Evolutionary conservation across 345 rosid genomes (phyloP), one percentile per base, ranked within the genome.

Genomic region (Microcos paniculata): DNA sequence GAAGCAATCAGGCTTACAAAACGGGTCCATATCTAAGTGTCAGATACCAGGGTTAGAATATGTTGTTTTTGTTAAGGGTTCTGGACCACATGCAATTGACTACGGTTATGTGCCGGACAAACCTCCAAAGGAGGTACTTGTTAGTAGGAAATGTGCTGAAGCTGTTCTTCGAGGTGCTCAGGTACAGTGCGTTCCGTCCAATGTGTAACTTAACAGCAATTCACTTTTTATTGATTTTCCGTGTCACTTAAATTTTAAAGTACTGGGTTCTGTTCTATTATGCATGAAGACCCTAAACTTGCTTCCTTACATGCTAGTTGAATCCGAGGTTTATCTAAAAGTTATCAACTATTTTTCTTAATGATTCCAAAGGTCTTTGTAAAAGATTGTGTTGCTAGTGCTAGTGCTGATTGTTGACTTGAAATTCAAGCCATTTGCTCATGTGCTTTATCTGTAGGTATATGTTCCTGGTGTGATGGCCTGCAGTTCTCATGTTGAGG

Each of bases 111-210:
- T 75, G 23, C 76, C 83, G 38, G 91, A 84, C 13, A 81, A 59
- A 38, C 88, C 95, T 38, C 96, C 87, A 0, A 96, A 96, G 81
- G 99, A 96, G 85, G 97, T 93, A 15, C 82, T 96, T n/a, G 98
- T 96, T 45, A 92, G 99, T 76, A 88, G 98, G 76, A 96, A 96
- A 84, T 96, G 99, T 80, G 98, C 96, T 74, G 99, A 96, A 83
- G 94, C 99, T 52, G 98, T 96, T 87, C 97, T 96, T 49, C 90
- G 98, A 61, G 99, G 99, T 80, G 99, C 99, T 76, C 98, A 93
- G 97, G 99, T 94, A 73, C 46, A 70, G 49, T 58, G 0, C 28
- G 33, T 55, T 59, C 43, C 49, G 48, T 46, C 42, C 51, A 53
- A 38, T 35, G 49, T 0, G 15, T 56, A 55, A 55, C 38, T 28